Evolutionary conservation across 1,139 yeast species (phyloP).

Genomic region (Candida dubliniensis): DNA sequence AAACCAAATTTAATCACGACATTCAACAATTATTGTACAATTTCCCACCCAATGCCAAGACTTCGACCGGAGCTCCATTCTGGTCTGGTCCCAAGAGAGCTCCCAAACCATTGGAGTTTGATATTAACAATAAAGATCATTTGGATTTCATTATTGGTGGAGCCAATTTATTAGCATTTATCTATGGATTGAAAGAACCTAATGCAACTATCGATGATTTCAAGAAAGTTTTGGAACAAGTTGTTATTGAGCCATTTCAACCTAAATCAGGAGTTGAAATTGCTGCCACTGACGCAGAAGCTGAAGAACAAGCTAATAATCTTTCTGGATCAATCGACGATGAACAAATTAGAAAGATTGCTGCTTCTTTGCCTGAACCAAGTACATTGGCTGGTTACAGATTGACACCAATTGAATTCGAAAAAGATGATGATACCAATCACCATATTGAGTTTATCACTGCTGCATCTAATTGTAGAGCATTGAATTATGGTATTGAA

Average conservation of each 20-base stretch:
- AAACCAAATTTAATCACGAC: conserved; percentile 78
- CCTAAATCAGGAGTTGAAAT: conserved; percentile 79
- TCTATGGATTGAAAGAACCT: conserved; percentile 75
- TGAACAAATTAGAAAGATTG: conserved; percentile 56
- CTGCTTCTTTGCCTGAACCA: conserved; percentile 84
- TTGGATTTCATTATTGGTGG: conserved; percentile 82
- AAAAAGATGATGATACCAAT: conserved; percentile 95
- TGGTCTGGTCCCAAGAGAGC: conserved; percentile 99
- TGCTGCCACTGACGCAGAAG: conserved; percentile 86
- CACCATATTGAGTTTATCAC: conserved; percentile 95
- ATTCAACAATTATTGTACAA: conserved; percentile 86
- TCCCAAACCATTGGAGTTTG: conserved; percentile 80
- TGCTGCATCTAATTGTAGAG: conserved; percentile 97
- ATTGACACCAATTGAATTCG: conserved; percentile 85
- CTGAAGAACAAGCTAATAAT: conserved; percentile 67
- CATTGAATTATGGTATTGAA: conserved; percentile 84
- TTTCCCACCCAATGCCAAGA: conserved; percentile 91
- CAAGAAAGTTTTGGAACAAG: conserved; percentile 51
- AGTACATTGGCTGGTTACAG: conserved; percentile 87
- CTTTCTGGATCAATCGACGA: conserved; percentile 55
- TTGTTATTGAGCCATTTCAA: conserved; percentile 45
- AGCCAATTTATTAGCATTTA: conserved; percentile 87
- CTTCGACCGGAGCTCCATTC: conserved; percentile 88
- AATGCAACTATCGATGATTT: conserved; percentile 44
- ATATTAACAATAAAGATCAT: conserved; percentile 73